These are phyloP conservation scores for Fraxinus dipetala DNA, from an alignment of 305 asterid genomes.

Conservation along the genomic window DNA sequence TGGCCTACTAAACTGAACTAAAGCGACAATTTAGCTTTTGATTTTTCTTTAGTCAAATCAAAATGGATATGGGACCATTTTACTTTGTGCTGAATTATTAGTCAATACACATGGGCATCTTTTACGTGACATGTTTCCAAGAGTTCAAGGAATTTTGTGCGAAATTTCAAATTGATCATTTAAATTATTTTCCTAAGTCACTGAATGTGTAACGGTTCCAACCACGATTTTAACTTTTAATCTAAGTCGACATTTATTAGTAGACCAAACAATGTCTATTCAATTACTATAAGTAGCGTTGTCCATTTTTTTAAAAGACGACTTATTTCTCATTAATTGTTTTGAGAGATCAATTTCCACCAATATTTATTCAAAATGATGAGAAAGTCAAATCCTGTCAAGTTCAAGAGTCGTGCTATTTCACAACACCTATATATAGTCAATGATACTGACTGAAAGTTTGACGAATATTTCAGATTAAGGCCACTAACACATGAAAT, in stretches of 20 bases:
- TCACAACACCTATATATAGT: neutral
- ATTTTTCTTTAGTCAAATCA: conserved; percentile 28
- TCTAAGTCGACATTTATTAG: neutral
- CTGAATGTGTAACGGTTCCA: neutral
- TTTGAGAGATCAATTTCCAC: neutral
- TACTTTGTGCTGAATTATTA: neutral
- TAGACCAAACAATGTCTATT: neutral
- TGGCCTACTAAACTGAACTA: conserved; percentile 29
- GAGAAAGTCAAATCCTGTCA: neutral
- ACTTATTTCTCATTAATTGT: neutral
- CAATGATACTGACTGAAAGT: neutral
- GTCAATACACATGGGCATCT: neutral
- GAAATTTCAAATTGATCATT: neutral
- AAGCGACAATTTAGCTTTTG: conserved; percentile 25
- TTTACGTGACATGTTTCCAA: neutral
- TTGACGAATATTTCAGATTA: neutral
- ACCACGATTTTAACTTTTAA: neutral
- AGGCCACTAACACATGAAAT: neutral
- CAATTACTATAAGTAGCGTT: neutral
- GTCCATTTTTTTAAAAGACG: neutral
- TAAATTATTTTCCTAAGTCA: neutral
- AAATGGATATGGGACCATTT: neutral
- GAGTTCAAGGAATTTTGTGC: neutral
- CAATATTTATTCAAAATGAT: neutral
- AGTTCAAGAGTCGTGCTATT: neutral